Conservation (phyloP, 2,329 filamentous ascomycete species). For the Diaporthe destruens region DNA sequence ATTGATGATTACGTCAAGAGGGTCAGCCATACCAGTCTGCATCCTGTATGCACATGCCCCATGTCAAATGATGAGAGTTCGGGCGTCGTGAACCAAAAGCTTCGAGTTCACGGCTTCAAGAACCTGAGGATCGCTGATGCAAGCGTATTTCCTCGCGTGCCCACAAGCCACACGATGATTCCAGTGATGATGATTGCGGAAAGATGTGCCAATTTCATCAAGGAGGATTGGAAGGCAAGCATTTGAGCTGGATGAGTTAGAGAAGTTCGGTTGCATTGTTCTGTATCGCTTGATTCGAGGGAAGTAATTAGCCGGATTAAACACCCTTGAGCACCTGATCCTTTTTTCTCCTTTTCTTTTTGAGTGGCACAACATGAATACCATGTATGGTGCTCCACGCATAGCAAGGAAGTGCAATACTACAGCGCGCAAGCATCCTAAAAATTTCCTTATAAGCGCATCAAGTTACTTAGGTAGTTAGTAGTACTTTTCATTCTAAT, state of each 20-base stretch:
- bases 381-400: too few species aligned
- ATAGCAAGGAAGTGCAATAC: too few species aligned
- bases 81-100: background rate
- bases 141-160: background rate
- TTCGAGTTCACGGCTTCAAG: background rate
- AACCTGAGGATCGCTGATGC: background rate
- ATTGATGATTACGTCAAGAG: background rate
- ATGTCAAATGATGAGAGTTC: background rate
- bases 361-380: too few species aligned
- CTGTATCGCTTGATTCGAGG: too few species aligned
- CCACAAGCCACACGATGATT: background rate
- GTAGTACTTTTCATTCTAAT: too few species aligned
- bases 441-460: too few species aligned
- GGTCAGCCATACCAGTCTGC: background rate
- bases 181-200: background rate
- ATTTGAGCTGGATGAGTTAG: background rate
- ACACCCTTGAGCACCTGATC: too few species aligned
- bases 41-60: background rate
- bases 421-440: too few species aligned
- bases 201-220: background rate
- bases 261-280: too few species aligned
- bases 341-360: too few species aligned
- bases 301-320: too few species aligned
- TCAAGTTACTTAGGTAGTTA: too few species aligned
- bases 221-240: background rate